phyloP scores from a whole-genome alignment of 768 basidiomycete species.

The Tulasnella sp. region DNA sequence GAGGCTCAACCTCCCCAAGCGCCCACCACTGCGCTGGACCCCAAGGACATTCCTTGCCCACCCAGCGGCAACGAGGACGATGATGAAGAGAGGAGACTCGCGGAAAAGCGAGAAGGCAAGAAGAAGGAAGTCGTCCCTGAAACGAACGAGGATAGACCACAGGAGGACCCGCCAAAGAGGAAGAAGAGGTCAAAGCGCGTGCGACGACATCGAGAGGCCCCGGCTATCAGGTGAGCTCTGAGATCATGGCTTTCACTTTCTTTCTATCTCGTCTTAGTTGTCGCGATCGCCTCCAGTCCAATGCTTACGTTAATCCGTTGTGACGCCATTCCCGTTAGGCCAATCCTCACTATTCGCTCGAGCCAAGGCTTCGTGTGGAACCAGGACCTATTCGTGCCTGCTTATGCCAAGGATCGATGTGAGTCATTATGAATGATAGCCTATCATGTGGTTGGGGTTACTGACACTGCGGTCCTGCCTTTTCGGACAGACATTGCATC shows the following conservation, averaged over 20 bases:
- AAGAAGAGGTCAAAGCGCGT: slow-evolving; percentile 21
- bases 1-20: slow-evolving; percentile 6
- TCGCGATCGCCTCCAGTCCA: neutral
- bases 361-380: slow-evolving; percentile 91
- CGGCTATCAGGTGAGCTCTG: slow-evolving; percentile 50
- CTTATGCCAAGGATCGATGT: slow-evolving; percentile 89
- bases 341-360: slow-evolving; percentile 77
- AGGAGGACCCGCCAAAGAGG: slow-evolving; percentile 30
- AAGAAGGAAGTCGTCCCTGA: slow-evolving; percentile 29
- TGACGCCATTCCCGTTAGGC: slow-evolving; percentile 59
- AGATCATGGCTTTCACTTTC: slow-evolving; percentile 29
- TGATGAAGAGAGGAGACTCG: slow-evolving; percentile 1
- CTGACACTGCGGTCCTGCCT: slow-evolving; percentile 21
- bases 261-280: neutral
- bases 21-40: slow-evolving; percentile 2
- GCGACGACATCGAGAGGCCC: slow-evolving; percentile 51
- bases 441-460: slow-evolving; percentile 15
- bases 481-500: slow-evolving; percentile 58
- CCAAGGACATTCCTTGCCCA: slow-evolving; percentile 16
- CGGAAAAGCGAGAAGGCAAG: slow-evolving; percentile 17
- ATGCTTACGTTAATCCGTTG: slow-evolving; percentile 43
- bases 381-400: slow-evolving; percentile 83
- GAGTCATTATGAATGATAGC: slow-evolving; percentile 31
- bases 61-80: slow-evolving; percentile 16
- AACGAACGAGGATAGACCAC: slow-evolving; percentile 25